These are phyloP conservation scores for Talaromyces sp. DNA, from an alignment of 2,329 filamentous ascomycete genomes.

Conservation along the genomic window DNA sequence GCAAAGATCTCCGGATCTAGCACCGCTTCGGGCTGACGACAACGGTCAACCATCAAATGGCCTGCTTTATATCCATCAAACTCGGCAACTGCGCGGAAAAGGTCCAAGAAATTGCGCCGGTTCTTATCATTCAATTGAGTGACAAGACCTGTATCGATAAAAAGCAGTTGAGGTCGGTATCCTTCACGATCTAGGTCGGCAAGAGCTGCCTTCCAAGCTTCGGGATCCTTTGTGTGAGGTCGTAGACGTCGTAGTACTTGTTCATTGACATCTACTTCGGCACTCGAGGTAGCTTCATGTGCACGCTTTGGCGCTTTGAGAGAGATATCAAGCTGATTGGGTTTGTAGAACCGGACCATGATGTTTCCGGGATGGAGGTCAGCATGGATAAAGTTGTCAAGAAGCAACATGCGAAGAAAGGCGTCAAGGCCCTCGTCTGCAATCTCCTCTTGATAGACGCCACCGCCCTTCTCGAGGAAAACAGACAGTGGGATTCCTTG, in stretches of 20 bases:
- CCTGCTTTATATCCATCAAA: conserved; percentile 97
- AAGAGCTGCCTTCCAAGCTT: conserved; percentile 73
- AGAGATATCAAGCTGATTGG: conserved; percentile 67
- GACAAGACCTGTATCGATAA: conserved; percentile 94
- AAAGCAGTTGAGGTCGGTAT: conserved; percentile 89
- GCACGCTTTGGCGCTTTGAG: conserved; percentile 48
- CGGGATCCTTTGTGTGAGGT: conserved; percentile 66
- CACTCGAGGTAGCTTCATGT: conserved; percentile 45
- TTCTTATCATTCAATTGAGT: conserved; percentile 89
- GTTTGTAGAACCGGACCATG: conserved; percentile 97
- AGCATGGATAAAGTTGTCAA: conserved; percentile 97
- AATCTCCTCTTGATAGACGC: conserved; percentile 89
- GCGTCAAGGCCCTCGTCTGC: conserved; percentile 93
- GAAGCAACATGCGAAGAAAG: conserved; percentile 91
- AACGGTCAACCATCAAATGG: conserved; percentile 92
- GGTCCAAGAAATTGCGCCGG: conserved; percentile 84
- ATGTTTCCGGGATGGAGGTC: conserved; percentile 97
- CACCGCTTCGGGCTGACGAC: conserved; percentile 86
- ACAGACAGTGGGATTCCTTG: conserved; percentile 88
- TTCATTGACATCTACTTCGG: conserved; percentile 76
- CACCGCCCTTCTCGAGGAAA: conserved; percentile 88
- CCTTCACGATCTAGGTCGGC: conserved; percentile 78
- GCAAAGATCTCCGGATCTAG: conserved; percentile 88
- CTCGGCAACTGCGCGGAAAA: conserved; percentile 93
- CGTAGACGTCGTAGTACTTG: conserved; percentile 77